Conservation (phyloP, 1,139 yeast species). For the Yamadazyma aaseri region DNA sequence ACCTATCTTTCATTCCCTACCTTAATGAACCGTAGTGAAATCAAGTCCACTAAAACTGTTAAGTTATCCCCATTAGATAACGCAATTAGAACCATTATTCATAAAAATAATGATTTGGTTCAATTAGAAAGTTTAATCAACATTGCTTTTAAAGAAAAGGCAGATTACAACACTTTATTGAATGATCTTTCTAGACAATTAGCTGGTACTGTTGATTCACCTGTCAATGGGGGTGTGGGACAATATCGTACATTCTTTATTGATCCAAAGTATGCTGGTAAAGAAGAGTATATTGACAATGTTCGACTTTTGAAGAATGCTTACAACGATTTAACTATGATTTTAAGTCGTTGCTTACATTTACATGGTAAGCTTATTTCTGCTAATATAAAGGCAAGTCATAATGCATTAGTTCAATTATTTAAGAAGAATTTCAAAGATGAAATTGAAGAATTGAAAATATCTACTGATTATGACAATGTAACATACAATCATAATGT, state of each 20-base stretch:
- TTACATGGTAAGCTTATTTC: constrained; percentile 72
- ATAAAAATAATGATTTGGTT: constrained; percentile 70
- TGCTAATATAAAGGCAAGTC: constrained; percentile 56
- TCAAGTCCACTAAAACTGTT: constrained; percentile 49
- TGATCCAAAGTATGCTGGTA: constrained; percentile 36
- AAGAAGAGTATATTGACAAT: constrained; percentile 45
- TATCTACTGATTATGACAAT: constrained; percentile 34
- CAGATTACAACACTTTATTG: constrained; percentile 50
- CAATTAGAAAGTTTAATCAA: constrained; percentile 66
- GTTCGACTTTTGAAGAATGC: constrained; percentile 54
- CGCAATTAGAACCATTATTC: constrained; percentile 66
- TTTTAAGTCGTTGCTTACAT: constrained; percentile 64
- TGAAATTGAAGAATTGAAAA: constrained; percentile 52
- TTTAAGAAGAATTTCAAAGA: constrained; percentile 66
- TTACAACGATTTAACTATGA: constrained; percentile 67
- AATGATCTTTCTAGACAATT: constrained; percentile 73
- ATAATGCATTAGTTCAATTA: constrained; percentile 61
- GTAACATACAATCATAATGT: constrained; percentile 25
- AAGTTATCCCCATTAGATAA: constrained; percentile 83
- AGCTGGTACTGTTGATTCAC: constrained; percentile 88
- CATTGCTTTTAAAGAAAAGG: constrained; percentile 54
- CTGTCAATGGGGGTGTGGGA: constrained; percentile 90
- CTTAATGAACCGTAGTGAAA: constrained; percentile 80
- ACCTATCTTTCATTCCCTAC: constrained; percentile 83
- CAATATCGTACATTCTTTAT: constrained; percentile 72